Percentiles rank a stretch among this genome's conserved stretches.
phyloP scores from a whole-genome alignment of 768 basidiomycete species.

The Trametes punicea region DNA sequence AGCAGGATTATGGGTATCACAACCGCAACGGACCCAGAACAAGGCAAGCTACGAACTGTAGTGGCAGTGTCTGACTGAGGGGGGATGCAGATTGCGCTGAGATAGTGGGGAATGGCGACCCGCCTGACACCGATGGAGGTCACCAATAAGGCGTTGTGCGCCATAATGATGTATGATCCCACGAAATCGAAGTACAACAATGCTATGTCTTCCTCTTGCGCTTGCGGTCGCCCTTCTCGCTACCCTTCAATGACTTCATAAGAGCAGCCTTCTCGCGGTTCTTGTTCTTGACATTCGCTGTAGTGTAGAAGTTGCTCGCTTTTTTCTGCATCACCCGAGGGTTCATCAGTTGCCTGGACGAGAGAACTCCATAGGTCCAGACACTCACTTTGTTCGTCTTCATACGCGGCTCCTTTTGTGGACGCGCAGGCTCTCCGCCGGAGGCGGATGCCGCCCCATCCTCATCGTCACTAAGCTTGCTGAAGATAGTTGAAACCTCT shows the following conservation, averaged over 20 bases:
- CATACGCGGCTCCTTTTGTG: constrained; percentile 65
- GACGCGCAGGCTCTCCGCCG: constrained; percentile 34
- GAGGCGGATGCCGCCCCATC: constrained; percentile 17
- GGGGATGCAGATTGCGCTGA: too few species aligned
- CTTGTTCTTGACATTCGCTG: constrained; percentile 85
- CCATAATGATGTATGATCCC: too few species aligned
- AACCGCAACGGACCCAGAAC: too few species aligned
- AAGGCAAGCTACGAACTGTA: too few species aligned
- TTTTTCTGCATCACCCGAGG: constrained; percentile 56
- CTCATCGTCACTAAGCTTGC: constrained; percentile 22
- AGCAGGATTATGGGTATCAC: too few species aligned
- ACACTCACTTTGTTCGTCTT: constrained; percentile 81
- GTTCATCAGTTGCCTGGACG: background rate
- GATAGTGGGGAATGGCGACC: too few species aligned
- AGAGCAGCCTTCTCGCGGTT: constrained; percentile 63
- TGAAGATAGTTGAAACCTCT: constrained; percentile 24
- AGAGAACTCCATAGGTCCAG: background rate
- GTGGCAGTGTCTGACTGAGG: too few species aligned
- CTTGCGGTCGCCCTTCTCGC: constrained; percentile 15
- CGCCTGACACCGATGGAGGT: too few species aligned
- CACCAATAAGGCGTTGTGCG: too few species aligned
- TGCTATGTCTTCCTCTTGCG: constrained; percentile 3
- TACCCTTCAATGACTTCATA: constrained; percentile 38
- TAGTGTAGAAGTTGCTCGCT: constrained; percentile 84
- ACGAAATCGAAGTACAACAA: background rate